phyloP scores from a whole-genome alignment of 2,329 filamentous ascomycete genomes.

The Colletotrichum sp. region DNA sequence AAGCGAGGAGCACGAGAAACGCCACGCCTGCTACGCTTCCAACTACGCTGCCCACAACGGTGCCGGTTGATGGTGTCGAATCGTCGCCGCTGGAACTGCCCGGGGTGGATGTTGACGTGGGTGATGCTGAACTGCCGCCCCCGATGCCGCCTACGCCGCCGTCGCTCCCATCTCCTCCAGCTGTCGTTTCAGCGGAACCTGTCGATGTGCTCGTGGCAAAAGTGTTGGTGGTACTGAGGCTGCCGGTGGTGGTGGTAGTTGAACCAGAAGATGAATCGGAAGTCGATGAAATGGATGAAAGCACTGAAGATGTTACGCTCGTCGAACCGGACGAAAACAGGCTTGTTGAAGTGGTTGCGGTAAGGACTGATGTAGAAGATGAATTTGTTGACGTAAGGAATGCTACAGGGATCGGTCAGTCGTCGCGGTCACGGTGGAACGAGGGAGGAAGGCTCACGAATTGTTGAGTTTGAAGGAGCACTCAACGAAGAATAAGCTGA shows the following conservation, averaged over 20 bases:
- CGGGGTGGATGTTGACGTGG: slow-evolving; percentile 26
- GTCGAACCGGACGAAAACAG: slow-evolving; percentile 11
- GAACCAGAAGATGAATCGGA: not conserved
- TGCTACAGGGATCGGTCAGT: slow-evolving; percentile 5
- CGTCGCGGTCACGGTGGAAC: not conserved
- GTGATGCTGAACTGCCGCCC: not conserved
- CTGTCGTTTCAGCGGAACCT: not conserved
- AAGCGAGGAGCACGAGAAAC: slow-evolving; percentile 57
- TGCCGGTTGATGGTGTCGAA: slow-evolving; percentile 21
- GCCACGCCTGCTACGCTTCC: slow-evolving; percentile 64
- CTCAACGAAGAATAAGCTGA: slow-evolving; percentile 19
- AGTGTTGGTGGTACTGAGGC: not conserved
- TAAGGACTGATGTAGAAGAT: slow-evolving; percentile 21
- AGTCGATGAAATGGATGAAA: slow-evolving; percentile 7
- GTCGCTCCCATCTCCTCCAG: not conserved
- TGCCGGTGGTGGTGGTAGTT: not conserved
- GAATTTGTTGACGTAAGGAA: slow-evolving; percentile 19
- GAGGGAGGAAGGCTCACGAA: slow-evolving; percentile 19
- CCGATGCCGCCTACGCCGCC: not conserved
- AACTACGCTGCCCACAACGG: slow-evolving; percentile 60
- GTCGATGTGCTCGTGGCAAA: slow-evolving; percentile 10
- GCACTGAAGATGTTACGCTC: slow-evolving; percentile 8
- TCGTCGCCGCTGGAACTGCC: slow-evolving; percentile 1
- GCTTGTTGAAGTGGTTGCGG: slow-evolving; percentile 9
- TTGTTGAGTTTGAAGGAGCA: slow-evolving; percentile 27